These are phyloP conservation scores for Entomortierella beljakovae DNA, from an alignment of 192 early-diverging fungal species.

Conservation along the genomic window DNA sequence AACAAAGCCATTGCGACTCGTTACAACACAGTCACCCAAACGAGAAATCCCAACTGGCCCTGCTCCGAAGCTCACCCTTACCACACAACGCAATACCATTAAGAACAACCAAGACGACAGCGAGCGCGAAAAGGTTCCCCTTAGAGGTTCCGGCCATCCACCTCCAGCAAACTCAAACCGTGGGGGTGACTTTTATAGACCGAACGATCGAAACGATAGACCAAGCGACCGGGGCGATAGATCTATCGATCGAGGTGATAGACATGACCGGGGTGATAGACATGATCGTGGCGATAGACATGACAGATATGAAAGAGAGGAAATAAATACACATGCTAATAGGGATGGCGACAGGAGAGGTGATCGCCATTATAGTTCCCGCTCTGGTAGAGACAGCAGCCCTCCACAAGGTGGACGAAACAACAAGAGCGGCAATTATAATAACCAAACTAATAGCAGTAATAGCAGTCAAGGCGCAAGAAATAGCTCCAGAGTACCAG, in stretches of 20 bases:
- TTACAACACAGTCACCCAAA: conserved; percentile 14
- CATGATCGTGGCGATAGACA: conserved; percentile 14
- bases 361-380: background rate
- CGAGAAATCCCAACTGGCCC: conserved; percentile 11
- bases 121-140: conserved; percentile 3
- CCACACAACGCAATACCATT: background rate
- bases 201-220: conserved; percentile 9
- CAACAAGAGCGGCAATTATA: background rate
- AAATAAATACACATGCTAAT: background rate
- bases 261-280: background rate
- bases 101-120: background rate
- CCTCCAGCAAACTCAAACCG: conserved; percentile 4
- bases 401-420: background rate
- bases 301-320: background rate
- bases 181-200: conserved; percentile 16
- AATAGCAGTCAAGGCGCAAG: background rate
- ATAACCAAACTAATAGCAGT: background rate
- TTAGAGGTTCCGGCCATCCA: conserved; percentile 1
- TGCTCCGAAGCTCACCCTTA: background rate
- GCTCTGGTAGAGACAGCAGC: background rate
- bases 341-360: background rate
- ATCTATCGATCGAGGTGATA: background rate
- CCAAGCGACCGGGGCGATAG: background rate
- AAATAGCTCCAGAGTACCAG: background rate
- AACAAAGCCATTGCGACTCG: conserved; percentile 17